Percentiles rank a stretch among this genome's conserved stretches.
phyloP scores from a whole-genome alignment of 371 early-diverging fungal species.

The Capillidium heterosporum region DNA sequence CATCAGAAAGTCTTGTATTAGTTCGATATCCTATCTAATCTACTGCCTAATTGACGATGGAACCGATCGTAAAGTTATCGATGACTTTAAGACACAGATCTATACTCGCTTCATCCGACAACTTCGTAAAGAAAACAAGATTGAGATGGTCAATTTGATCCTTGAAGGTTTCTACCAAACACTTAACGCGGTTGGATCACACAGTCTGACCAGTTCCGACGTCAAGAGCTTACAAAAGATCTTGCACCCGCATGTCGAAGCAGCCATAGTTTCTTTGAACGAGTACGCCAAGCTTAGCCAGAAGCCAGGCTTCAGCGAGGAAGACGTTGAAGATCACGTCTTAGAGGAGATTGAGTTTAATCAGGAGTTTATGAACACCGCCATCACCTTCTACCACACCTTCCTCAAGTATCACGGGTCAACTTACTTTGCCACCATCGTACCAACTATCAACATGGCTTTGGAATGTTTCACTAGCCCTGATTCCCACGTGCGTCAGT shows the following conservation, averaged over 20 bases:
- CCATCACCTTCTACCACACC: conserved; percentile 25
- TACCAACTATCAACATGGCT: conserved; percentile 35
- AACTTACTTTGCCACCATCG: conserved; percentile 51
- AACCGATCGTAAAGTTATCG: conserved; percentile 18
- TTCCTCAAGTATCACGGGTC: conserved; percentile 49
- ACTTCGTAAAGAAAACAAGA: conserved; percentile 55
- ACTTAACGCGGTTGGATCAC: conserved; percentile 42
- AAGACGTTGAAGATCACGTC: conserved; percentile 63
- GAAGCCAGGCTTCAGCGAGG: conserved; percentile 64
- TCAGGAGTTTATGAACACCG: background rate
- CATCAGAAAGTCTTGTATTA: conserved; percentile 75
- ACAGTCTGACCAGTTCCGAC: conserved; percentile 36
- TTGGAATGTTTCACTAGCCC: conserved; percentile 8
- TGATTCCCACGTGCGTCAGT: conserved; percentile 46
- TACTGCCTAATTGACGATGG: conserved; percentile 30
- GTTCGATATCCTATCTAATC: conserved; percentile 63
- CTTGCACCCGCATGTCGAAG: conserved; percentile 43
- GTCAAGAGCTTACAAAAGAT: conserved; percentile 42
- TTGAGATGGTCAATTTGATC: conserved; percentile 52
- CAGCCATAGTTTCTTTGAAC: conserved; percentile 43
- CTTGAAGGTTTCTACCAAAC: conserved; percentile 56
- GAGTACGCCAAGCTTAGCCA: conserved; percentile 77
- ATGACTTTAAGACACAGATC: conserved; percentile 6
- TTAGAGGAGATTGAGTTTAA: conserved; percentile 31
- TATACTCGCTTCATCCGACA: conserved; percentile 20